Base-by-base conservation (phyloP, 805 yeast genomes). In the Ogataea glucozyma region DNA sequence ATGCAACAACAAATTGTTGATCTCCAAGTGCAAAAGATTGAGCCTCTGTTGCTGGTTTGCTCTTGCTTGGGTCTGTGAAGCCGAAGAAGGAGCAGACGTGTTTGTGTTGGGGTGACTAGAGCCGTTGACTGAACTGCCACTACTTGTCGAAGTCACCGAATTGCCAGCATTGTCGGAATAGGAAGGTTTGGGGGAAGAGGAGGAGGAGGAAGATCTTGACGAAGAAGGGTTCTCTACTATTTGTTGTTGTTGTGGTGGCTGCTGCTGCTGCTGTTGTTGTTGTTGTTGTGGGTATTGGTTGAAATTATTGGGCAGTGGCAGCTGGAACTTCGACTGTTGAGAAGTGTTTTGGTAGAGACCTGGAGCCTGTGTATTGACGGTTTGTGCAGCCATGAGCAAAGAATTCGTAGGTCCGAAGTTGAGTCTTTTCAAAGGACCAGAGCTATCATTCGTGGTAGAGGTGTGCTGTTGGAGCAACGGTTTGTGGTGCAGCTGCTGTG, bases 1-100 rank as follows among this genome's bases (percentile, higher is more conserved):
- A 18, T 60, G 61, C n/a, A 60, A 51, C 27, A 61, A 47, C 31
- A 61, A 38, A 43, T 53, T 56, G 44, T 56, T 56, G 35, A 61
- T 53, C 31, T 61, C 62, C 29, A 61, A 38, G 41, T 60, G 64
- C 13, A 61, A 49, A 31, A 52, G 24, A 41, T 46, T 51, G 35
- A 55, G 42, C 26, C 51, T 29, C 18, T 44, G 48, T 20, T 46
- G 52, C 32, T 50, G 51, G 11, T 34, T 34, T 44, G 53, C 24
- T 40, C 31, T 26, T 30, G 40, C 16, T 29, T 30, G 39, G 41
- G 18, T 39, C 38, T 29, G 38, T 40, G 31, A 9, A 12, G 31
- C 23, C 7, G 13, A 6, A 26, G 7, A 8, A 11, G 43, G 18
- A 22, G 43, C 6, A 27, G 24, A n/a, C 11, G 12, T 43, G 36